Base-by-base conservation (phyloP, 805 yeast species). In the Candida tammaniensis region DNA sequence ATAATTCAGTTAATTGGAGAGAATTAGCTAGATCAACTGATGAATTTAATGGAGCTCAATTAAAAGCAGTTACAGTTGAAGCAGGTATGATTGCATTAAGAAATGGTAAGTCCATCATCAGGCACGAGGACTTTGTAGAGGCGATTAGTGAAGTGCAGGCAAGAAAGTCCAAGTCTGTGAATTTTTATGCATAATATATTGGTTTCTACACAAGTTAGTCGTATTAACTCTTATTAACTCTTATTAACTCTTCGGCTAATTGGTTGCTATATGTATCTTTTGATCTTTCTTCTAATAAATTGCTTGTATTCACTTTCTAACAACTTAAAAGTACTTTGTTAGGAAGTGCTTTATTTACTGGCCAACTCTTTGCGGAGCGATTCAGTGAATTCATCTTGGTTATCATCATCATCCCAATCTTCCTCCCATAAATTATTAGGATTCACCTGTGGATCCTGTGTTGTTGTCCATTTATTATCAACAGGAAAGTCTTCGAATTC, bases 21-120 rank as follows among this genome's bases (percentile, higher is more conserved):
- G 98, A 93, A 68, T 76, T 93, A 57, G 98, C 99, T 4, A 78
- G 98, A 58, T 86, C 96, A 6, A 93, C 98, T 0, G 98, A 93
- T 61, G 99, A 93, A 64, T 93, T 93, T 63, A 93, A 93, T 55
- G 99, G 99, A 57, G 99, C 99, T 1, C 98, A 93, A 65, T 72
- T 93, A 58, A 93, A 93, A 68, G 98, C 98, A 2, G 99, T 93
- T 27, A 89, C 97, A 6, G 98, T 93, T 15, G 99, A 93, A 62
- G 98, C 99, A 5, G 99, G 99, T 56, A 93, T 93, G 99, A 93
- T 93, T 64, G 99, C 98, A 2, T 72, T 93, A 56, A 80, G 98
- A 67, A 87, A 86, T 51, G 97, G 96, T 12, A 95, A 93, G 64
- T 76, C 83, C 27, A 75, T 81, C 47, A 89, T 93, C 36, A 85